A percentile compares a stretch with the other conserved stretches of the same genome.
Conservation (phyloP, 495 filamentous ascomycete genomes). For the Lineolata rhizophorae region DNA sequence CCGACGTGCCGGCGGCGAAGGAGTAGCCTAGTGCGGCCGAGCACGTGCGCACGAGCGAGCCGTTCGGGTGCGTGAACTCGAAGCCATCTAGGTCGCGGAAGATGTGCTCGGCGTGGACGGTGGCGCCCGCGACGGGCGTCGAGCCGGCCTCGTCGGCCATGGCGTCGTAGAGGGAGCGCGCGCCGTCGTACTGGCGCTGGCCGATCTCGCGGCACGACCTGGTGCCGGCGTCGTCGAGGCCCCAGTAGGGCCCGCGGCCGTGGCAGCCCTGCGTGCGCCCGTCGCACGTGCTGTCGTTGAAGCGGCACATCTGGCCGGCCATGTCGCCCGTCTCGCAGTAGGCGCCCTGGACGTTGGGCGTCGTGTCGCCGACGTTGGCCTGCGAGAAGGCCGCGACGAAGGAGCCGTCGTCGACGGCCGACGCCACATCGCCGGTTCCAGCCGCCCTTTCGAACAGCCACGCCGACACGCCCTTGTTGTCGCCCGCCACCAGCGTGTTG, state of each 20-base stretch:
- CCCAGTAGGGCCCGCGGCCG: conserved; percentile 66
- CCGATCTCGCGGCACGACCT: conserved; percentile 23
- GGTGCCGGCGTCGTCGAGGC: conserved; percentile 21
- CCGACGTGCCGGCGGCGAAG: conserved; percentile 86
- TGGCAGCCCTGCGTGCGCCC: conserved; percentile 60
- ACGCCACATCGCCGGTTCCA: conserved; percentile 12
- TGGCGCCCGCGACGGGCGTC: conserved; percentile 14
- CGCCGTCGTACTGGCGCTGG: conserved; percentile 15
- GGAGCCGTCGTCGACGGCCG: conserved; percentile 14
- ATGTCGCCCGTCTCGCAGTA: conserved; percentile 20
- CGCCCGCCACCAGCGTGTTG: conserved; percentile 77
- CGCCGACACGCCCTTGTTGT: conserved; percentile 93
- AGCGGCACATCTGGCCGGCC: conserved; percentile 15
- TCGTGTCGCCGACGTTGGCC: conserved; percentile 82
- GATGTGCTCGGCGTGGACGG: conserved; percentile 17
- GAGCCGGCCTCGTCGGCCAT: conserved; percentile 3
- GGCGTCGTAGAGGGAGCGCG: conserved; percentile 11
- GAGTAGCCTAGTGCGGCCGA: conserved; percentile 84
- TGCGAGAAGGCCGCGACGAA: conserved; percentile 92
- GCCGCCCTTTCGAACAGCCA: conserved; percentile 62
- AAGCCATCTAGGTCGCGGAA: conserved; percentile 39
- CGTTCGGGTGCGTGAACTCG: conserved; percentile 53
- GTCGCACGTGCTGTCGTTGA: conserved; percentile 35
- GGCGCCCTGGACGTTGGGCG: conserved; percentile 62
- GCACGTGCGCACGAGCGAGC: conserved; percentile 62